phyloP scores from a whole-genome alignment of 2,329 filamentous ascomycete species.

The Trichoderma koningii region DNA sequence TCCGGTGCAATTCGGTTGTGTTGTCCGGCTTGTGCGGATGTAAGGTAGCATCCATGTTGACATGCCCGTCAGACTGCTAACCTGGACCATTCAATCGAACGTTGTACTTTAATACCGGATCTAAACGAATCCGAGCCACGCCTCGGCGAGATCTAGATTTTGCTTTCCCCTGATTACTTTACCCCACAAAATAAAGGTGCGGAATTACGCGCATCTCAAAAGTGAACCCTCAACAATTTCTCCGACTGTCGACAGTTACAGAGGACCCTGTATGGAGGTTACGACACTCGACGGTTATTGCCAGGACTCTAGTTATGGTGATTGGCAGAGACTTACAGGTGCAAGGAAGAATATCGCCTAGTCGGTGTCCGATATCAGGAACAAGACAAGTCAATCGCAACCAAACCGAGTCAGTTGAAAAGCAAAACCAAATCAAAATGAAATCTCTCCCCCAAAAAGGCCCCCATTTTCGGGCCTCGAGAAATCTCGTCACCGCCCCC shows the following conservation, averaged over 20 bases:
- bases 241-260: not conserved
- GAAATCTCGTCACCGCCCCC: slow-evolving; percentile 17
- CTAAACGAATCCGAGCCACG: not conserved
- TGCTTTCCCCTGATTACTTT: not conserved
- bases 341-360: too few species aligned
- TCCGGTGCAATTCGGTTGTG: too few species aligned
- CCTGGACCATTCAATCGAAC: not conserved
- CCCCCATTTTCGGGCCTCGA: not conserved
- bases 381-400: not conserved
- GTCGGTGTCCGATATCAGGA: too few species aligned
- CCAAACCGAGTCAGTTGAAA: not conserved
- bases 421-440: not conserved
- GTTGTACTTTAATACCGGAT: not conserved
- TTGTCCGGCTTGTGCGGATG: too few species aligned
- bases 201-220: slow-evolving; percentile 11
- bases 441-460: not conserved
- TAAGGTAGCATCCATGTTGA: too few species aligned
- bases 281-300: not conserved
- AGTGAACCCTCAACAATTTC: not conserved
- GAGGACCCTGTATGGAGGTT: too few species aligned
- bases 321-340: too few species aligned
- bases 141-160: not conserved
- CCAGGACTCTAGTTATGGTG: too few species aligned
- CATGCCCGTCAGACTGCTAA: not conserved
- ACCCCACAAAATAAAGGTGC: slow-evolving; percentile 13